phyloP scores from a whole-genome alignment of 441 rosid species.

The Gossypium aridum region DNA sequence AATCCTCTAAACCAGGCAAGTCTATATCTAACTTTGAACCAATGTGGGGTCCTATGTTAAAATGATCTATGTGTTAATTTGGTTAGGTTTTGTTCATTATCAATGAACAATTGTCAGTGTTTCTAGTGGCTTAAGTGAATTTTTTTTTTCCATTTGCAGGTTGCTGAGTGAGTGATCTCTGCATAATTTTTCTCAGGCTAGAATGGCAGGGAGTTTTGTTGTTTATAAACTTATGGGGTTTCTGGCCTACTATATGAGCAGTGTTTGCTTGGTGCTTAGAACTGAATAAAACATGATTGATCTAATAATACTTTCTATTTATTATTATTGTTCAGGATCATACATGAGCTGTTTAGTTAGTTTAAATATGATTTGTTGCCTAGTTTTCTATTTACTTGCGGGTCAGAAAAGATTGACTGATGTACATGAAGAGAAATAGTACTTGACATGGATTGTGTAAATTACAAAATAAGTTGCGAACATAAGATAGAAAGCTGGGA shows the following conservation, averaged over 20 bases:
- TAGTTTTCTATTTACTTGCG: neutral
- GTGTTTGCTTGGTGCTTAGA: slow-evolving; percentile 12
- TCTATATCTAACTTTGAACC: neutral
- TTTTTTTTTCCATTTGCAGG: slow-evolving; percentile 26
- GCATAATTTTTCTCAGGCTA: slow-evolving; percentile 6
- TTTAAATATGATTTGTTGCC: neutral
- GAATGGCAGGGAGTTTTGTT: neutral
- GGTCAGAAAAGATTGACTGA: neutral
- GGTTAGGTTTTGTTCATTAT: neutral
- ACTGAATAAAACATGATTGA: slow-evolving; percentile 2
- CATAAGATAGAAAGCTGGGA: neutral
- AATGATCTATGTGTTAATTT: neutral
- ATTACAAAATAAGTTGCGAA: neutral
- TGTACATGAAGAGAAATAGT: slow-evolving; percentile 17
- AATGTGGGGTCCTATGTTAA: neutral
- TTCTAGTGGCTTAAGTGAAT: neutral
- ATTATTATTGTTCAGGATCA: neutral
- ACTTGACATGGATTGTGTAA: neutral
- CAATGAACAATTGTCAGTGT: neutral
- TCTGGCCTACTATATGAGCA: slow-evolving; percentile 4
- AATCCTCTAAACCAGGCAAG: slow-evolving; percentile 91
- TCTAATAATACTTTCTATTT: slow-evolving; percentile 4
- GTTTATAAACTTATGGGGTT: neutral
- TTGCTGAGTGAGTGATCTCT: slow-evolving; percentile 39
- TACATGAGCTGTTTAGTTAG: neutral